Conservation (phyloP, 139 green algal genomes). For the Deuterostichococcus epilithicus region DNA sequence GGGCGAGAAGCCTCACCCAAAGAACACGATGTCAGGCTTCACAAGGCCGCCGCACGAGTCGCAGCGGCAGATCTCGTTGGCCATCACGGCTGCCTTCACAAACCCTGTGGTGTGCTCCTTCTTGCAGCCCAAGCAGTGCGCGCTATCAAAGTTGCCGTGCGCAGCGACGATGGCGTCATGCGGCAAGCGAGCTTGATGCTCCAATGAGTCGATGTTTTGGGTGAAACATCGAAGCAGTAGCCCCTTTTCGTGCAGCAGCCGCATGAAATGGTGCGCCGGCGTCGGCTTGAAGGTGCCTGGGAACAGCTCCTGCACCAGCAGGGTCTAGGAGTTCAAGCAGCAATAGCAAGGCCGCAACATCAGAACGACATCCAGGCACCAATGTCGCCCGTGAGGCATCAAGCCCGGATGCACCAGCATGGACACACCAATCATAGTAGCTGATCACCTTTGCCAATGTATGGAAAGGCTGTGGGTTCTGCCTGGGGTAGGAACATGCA, state of each 20-base stretch:
- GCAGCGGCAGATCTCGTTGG: conserved; percentile 21
- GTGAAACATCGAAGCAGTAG: conserved; percentile 70
- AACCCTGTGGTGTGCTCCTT: conserved; percentile 31
- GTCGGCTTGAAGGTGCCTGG: conserved; percentile 72
- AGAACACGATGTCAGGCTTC: conserved; percentile 91
- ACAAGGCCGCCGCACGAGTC: conserved; percentile 58
- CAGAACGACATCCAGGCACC: not conserved
- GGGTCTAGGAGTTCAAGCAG: not conserved
- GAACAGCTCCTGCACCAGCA: conserved; percentile 48
- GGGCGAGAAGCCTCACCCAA: conserved; percentile 40
- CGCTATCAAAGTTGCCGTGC: conserved; percentile 86
- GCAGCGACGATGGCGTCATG: conserved; percentile 62
- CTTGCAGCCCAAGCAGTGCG: conserved; percentile 52
- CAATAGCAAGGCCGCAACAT: not conserved
- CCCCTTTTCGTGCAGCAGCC: conserved; percentile 80
- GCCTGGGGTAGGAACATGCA: too few relatives aligned
- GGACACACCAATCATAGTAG: too few relatives aligned
- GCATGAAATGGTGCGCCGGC: conserved; percentile 74
- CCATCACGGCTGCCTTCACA: conserved; percentile 42
- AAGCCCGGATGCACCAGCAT: not conserved
- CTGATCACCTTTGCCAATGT: conserved; percentile 49
- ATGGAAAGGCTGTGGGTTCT: conserved; percentile 69
- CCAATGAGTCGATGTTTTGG: conserved; percentile 83
- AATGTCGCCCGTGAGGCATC: not conserved
- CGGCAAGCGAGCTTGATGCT: conserved; percentile 57